Base-by-base conservation (phyloP, 208 protist species). In the Chromosphaera perkinsii region DNA sequence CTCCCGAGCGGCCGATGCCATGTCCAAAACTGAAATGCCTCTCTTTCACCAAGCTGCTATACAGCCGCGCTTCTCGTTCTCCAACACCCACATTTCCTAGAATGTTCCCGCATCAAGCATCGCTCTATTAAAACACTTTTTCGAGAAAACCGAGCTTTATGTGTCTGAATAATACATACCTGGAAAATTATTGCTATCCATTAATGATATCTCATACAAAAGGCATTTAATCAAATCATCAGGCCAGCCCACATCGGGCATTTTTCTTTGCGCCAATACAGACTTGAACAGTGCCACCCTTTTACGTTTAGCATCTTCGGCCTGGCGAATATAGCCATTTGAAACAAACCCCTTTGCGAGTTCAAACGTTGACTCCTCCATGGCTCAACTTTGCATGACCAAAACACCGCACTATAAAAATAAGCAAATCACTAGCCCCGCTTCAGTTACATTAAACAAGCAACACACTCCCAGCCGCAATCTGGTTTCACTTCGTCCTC, bases 171-270 rank as follows among this genome's bases (percentile, higher is more conserved):
- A n/a, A 36, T n/a, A 32, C 56, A 4, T 47, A 68, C 60, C 75
- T 0, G 58, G 37, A 59, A 84, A 85, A 51, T 86, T 87, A 69
- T 89, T 89, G n/a, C 59, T 71, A 67, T 89, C 84, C 71, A 85
- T 79, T 22, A 36, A 17, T 12, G 81, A 64, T 1, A 88, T 67
- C 29, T 87, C 75, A 42, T 42, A 32, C 10, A 89, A 29, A 4
- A 86, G 37, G 9, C 71, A 43, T 37, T 75, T 24, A 56, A 89
- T 87, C 2, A 37, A 62, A 4, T 32, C 35, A 12, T 81, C 77
- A 51, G 77, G 72, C 80, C 79, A 87, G 22, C 79, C 79, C 20
- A 78, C n/a, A 17, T 64, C 43, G 5, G 82, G 82, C 1, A 82
- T 37, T 20, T 64, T 51, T 24, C 80, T 33, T 69, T 84, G 69